These are phyloP conservation scores for Phytopythium sindhum DNA, from an alignment of 352 stramenopile genomes.

Conservation along the genomic window DNA sequence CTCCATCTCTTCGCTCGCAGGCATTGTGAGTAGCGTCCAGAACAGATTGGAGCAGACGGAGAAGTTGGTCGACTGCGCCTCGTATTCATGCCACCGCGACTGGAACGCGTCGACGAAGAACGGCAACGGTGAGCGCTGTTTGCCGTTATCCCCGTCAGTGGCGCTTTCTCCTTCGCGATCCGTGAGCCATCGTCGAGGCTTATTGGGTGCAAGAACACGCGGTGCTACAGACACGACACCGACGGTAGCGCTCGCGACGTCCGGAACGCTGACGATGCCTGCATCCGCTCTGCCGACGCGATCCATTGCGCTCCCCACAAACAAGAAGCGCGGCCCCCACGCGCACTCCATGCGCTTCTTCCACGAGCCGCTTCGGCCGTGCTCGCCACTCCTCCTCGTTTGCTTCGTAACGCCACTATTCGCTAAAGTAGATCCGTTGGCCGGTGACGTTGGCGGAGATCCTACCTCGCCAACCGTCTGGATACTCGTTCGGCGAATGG, in stretches of 20 bases:
- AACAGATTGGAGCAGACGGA: slow-evolving; percentile 49
- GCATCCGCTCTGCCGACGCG: not conserved
- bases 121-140: slow-evolving; percentile 26
- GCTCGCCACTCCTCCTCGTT: not conserved
- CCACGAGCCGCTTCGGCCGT: slow-evolving; percentile 32
- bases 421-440: not conserved
- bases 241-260: not conserved
- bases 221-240: not conserved
- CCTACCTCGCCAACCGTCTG: not conserved
- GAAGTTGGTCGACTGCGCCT: slow-evolving; percentile 51
- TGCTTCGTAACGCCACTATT: not conserved
- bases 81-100: slow-evolving; percentile 46
- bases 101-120: slow-evolving; percentile 49
- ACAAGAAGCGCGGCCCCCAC: slow-evolving; percentile 57
- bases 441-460: not conserved
- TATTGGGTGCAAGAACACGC: not conserved
- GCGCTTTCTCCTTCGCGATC: not conserved
- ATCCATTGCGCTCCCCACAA: slow-evolving; percentile 19
- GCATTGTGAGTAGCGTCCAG: slow-evolving; percentile 38
- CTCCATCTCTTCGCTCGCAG: slow-evolving; percentile 39
- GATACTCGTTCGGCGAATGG: slow-evolving; percentile 2
- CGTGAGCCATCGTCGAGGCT: not conserved
- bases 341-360: slow-evolving; percentile 53
- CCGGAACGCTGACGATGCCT: not conserved
- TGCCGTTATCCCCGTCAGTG: not conserved